Evolutionary conservation across 495 filamentous ascomycete genomes (phyloP).

Genomic region (Annulohypoxylon stygium): DNA sequence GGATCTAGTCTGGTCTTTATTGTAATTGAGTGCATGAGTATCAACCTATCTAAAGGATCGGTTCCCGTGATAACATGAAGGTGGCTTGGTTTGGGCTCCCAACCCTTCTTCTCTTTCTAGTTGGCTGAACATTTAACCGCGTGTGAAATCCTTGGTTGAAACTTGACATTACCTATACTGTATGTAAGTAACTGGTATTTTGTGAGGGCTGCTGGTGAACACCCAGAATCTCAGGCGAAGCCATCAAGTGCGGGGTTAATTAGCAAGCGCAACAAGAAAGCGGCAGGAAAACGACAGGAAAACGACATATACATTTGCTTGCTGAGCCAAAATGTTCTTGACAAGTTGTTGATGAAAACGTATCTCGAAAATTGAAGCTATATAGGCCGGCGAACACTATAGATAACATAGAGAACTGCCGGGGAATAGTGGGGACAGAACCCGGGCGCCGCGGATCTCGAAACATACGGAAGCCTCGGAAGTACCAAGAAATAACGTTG

Average conservation of each 20-base stretch:
- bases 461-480: neutral
- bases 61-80: neutral
- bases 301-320: neutral
- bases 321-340: neutral
- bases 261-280: too few relatives aligned
- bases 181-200: too few relatives aligned
- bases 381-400: neutral
- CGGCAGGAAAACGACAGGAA: neutral
- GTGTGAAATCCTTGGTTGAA: too few relatives aligned
- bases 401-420: neutral
- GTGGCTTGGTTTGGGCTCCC: too few relatives aligned
- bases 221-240: too few relatives aligned
- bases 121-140: too few relatives aligned
- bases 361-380: neutral
- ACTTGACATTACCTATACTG: too few relatives aligned
- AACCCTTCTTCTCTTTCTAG: too few relatives aligned
- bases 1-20: neutral
- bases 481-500: neutral
- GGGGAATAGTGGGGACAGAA: neutral
- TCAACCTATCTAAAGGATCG: neutral
- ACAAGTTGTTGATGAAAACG: neutral
- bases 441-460: neutral
- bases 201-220: too few relatives aligned
- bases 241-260: too few relatives aligned
- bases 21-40: neutral